These are phyloP conservation scores for Talaromyces sp. DNA, from an alignment of 2,329 filamentous ascomycete species.

Conservation along the genomic window DNA sequence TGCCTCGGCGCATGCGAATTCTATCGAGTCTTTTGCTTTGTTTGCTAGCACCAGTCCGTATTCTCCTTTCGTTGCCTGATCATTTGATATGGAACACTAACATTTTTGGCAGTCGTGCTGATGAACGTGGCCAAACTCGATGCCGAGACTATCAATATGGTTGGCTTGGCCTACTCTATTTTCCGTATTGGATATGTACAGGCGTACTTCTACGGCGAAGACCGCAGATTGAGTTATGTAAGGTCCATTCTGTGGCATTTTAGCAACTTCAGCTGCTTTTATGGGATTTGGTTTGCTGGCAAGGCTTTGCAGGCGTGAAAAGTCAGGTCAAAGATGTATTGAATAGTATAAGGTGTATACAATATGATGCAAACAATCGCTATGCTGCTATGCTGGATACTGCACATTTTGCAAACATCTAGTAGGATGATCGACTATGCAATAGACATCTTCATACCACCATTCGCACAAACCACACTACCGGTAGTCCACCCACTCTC, in stretches of 20 bases:
- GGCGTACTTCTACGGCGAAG: slow-evolving; percentile 37
- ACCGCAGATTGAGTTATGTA: slow-evolving; percentile 31
- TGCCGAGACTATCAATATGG: slow-evolving; percentile 36
- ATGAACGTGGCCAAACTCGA: slow-evolving; percentile 38
- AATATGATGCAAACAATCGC: background rate
- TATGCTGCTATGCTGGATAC: background rate
- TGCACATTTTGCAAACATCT: background rate
- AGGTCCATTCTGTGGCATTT: slow-evolving; percentile 42
- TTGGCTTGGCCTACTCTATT: slow-evolving; percentile 39
- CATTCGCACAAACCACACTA: slow-evolving; percentile 76
- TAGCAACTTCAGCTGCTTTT: slow-evolving; percentile 41
- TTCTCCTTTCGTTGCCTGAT: background rate
- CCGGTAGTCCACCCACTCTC: slow-evolving; percentile 76
- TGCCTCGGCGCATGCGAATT: slow-evolving; percentile 50
- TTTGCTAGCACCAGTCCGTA: slow-evolving; percentile 38
- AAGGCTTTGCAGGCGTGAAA: slow-evolving; percentile 24
- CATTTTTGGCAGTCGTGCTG: slow-evolving; percentile 30
- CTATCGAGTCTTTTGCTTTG: slow-evolving; percentile 43
- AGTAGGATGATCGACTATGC: background rate
- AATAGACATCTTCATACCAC: slow-evolving; percentile 55
- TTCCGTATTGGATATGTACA: slow-evolving; percentile 36
- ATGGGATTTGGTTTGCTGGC: slow-evolving; percentile 37
- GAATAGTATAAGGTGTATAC: background rate
- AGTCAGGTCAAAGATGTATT: background rate
- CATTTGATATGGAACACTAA: background rate